Percentiles rank a stretch among this genome's conserved stretches.
phyloP scores from a whole-genome alignment of 257 asterid species.

The Solanum tarapatanum region DNA sequence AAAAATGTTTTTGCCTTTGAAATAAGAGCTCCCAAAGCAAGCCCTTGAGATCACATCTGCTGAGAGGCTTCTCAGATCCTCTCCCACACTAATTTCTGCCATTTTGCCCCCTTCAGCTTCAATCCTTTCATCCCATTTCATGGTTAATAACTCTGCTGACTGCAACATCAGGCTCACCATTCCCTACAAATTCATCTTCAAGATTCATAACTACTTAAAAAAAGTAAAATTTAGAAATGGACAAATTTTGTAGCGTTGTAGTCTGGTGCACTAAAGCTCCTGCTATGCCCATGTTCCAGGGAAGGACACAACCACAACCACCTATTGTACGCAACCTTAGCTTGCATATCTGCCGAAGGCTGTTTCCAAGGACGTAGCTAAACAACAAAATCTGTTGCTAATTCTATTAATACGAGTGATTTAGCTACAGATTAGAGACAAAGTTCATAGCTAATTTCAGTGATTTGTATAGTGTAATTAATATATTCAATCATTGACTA shows the following conservation, averaged over 20 bases:
- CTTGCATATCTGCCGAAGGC: background rate
- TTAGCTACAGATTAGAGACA: background rate
- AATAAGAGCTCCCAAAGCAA: conserved; percentile 71
- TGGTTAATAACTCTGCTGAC: conserved; percentile 33
- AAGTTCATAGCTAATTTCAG: background rate
- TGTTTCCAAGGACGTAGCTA: background rate
- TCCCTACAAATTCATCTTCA: conserved; percentile 25
- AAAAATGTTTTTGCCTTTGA: conserved; percentile 59
- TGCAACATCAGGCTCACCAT: conserved; percentile 69
- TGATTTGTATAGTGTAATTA: background rate
- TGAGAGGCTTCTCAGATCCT: conserved; percentile 57
- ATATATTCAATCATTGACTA: background rate
- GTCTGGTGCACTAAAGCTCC: background rate
- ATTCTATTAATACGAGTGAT: background rate
- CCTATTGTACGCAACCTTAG: background rate
- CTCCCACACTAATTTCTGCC: conserved; percentile 54
- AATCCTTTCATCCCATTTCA: conserved; percentile 44
- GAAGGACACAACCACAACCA: background rate
- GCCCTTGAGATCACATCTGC: conserved; percentile 85
- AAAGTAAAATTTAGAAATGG: background rate
- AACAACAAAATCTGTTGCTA: background rate
- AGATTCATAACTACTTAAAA: background rate
- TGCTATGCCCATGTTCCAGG: background rate
- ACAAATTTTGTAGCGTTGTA: background rate
- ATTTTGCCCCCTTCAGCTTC: conserved; percentile 25